phyloP scores from a whole-genome alignment of 805 yeast species.

The Nakazawaea pomicola region DNA sequence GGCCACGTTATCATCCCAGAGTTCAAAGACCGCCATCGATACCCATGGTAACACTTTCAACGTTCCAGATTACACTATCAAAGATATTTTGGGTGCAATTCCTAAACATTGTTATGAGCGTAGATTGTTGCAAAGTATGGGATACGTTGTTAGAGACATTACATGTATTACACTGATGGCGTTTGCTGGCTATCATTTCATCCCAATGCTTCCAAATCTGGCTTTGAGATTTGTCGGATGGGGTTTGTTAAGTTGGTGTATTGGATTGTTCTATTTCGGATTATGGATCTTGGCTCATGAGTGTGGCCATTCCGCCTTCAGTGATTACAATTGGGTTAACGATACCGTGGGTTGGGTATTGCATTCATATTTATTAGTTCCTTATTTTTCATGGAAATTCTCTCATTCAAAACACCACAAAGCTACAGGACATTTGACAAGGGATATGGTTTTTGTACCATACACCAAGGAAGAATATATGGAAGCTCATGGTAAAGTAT shows the following conservation, averaged over 20 bases:
- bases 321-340: slow-evolving; percentile 47
- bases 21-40: slow-evolving; percentile 35
- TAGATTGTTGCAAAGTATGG: slow-evolving; percentile 41
- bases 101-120: slow-evolving; percentile 60
- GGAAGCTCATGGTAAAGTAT: slow-evolving; percentile 26
- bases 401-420: slow-evolving; percentile 59
- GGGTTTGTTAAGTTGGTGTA: slow-evolving; percentile 32
- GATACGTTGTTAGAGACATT: slow-evolving; percentile 51
- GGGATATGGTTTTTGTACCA: slow-evolving; percentile 60
- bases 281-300: slow-evolving; percentile 61
- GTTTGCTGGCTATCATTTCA: slow-evolving; percentile 35
- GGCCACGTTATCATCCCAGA: slow-evolving; percentile 17
- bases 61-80: slow-evolving; percentile 60
- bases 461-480: slow-evolving; percentile 42
- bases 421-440: slow-evolving; percentile 55
- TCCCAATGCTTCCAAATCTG: slow-evolving; percentile 34
- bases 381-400: slow-evolving; percentile 60
- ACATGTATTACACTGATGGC: slow-evolving; percentile 37
- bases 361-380: slow-evolving; percentile 53
- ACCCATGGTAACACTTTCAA: slow-evolving; percentile 49
- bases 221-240: slow-evolving; percentile 35
- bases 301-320: slow-evolving; percentile 62
- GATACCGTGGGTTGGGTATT: slow-evolving; percentile 57
- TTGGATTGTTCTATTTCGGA: slow-evolving; percentile 51
- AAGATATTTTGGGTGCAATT: slow-evolving; percentile 51